Percentiles rank a stretch among this genome's conserved stretches.
Conservation (phyloP, 768 basidiomycete genomes). For the Cystofilobasidium capitatum region DNA sequence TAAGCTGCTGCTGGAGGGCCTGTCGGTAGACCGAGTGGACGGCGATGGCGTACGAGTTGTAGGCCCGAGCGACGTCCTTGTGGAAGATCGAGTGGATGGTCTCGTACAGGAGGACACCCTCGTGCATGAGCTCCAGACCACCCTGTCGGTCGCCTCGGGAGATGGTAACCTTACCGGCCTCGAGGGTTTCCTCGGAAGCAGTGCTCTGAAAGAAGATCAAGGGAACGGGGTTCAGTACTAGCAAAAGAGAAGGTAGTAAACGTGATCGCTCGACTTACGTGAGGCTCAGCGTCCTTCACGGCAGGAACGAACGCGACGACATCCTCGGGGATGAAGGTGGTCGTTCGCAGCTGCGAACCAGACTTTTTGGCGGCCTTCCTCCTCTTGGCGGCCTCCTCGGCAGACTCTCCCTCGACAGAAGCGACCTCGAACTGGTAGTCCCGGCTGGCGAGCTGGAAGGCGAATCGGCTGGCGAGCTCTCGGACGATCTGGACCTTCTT, state of each 20-base stretch:
- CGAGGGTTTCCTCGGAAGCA: conserved; percentile 42
- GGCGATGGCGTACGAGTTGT: conserved; percentile 41
- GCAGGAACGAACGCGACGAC: conserved; percentile 41
- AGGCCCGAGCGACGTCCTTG: conserved; percentile 42
- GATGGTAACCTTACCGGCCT: conserved; percentile 39
- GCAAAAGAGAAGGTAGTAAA: neutral
- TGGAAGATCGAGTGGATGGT: conserved; percentile 43
- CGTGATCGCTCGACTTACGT: conserved; percentile 31
- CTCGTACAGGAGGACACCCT: conserved; percentile 42
- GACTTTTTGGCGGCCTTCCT: conserved; percentile 33
- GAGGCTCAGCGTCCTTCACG: conserved; percentile 39
- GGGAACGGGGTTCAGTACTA: neutral
- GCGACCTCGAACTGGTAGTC: conserved; percentile 37
- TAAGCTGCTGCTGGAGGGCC: conserved; percentile 36
- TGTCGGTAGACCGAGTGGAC: conserved; percentile 39
- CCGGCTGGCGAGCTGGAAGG: conserved; percentile 41
- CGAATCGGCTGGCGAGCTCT: conserved; percentile 41
- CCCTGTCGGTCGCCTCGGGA: conserved; percentile 38
- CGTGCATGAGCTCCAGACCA: conserved; percentile 42
- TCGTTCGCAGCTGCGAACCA: conserved; percentile 28
- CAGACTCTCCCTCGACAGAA: conserved; percentile 8
- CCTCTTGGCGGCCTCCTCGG: conserved; percentile 25
- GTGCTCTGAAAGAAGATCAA: conserved; percentile 31
- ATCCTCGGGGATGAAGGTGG: conserved; percentile 41
- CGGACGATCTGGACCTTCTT: conserved; percentile 40